Percentiles rank a stretch among this genome's conserved stretches.
These are phyloP conservation scores for Corylus heterophylla DNA, from an alignment of 306 rosid species.

Conservation along the genomic window DNA sequence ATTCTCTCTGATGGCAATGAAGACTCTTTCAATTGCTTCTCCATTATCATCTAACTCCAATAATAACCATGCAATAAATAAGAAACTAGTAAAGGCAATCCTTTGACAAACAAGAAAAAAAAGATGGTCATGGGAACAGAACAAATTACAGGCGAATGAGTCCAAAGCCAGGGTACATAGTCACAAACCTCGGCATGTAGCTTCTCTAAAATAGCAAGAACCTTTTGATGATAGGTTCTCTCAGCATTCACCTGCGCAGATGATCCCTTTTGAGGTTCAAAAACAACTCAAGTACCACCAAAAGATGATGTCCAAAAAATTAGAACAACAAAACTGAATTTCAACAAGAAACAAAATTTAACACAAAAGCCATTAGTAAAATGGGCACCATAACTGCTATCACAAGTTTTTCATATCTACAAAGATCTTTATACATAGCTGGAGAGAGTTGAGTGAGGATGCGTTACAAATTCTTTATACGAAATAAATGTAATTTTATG, in stretches of 20 bases:
- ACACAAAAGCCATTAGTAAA: neutral
- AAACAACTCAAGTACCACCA: constrained; percentile 14
- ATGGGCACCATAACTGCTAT: neutral
- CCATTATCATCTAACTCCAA: constrained; percentile 62
- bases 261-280: constrained; percentile 22
- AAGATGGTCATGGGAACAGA: constrained; percentile 16
- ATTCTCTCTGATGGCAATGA: constrained; percentile 31
- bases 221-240: constrained; percentile 74
- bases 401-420: neutral
- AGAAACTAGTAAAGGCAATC: constrained; percentile 13
- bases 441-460: neutral
- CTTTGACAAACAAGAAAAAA: constrained; percentile 9
- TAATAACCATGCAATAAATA: constrained; percentile 20
- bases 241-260: constrained; percentile 77
- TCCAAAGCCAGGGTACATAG: constrained; percentile 19
- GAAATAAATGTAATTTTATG: too few species aligned
- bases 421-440: neutral
- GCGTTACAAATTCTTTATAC: neutral
- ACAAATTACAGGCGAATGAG: constrained; percentile 17
- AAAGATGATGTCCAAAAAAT: neutral
- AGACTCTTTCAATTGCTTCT: constrained; percentile 52
- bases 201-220: constrained; percentile 69
- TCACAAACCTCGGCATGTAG: constrained; percentile 71
- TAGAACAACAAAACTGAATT: neutral
- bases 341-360: neutral